Evolutionary conservation across 352 stramenopile genomes (phyloP), one percentile per base, ranked within the genome.

Genomic region (Globisporangium mamillatum): DNA sequence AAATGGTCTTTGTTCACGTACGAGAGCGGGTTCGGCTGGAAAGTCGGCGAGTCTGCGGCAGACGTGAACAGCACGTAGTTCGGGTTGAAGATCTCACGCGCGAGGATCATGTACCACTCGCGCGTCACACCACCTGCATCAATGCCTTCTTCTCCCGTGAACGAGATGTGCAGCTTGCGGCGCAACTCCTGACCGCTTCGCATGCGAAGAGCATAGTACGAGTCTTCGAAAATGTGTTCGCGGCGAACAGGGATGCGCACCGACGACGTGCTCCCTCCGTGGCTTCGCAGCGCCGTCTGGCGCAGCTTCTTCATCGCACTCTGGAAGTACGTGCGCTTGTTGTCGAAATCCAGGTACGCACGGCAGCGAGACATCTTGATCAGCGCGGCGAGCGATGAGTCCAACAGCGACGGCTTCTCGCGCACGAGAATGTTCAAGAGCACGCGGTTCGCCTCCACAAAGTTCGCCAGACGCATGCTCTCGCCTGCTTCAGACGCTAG

Each of bases 61-160:
- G 97, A 98, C 52, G 97, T 99, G 82, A 99, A 99, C 1, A 99
- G 79, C 63, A 98, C 97, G 80, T 99, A 99, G 76, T 99, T 99
- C 57, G 98, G 97, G 78, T 99, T 99, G 82, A 99, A 99, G 72
- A 99, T 99, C 78, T 99, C 97, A 70, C 98, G 98, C 3, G 97
- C 96, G 34, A 99, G 77, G 77, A 99, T 99, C 70, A 96, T 96
- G 79, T 99, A 98, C 83, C 98, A 99, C 84, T 99, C 98, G 55
- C 98, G 84, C 36, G 97, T 99, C 14, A 99, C 84, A 25, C 98
- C 98, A 67, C 98, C 98, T 0, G 98, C 98, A 76, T 99, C 98
- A 76, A 99, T 98, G 27, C 98, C 98, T 76, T 99, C 95, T 84
- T 99, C 98, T 46, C 96, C 90, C 1, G 86, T 92, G 73, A 99